These are phyloP conservation scores for Eucalyptus brandiana DNA, from an alignment of 345 rosid genomes.

Conservation along the genomic window DNA sequence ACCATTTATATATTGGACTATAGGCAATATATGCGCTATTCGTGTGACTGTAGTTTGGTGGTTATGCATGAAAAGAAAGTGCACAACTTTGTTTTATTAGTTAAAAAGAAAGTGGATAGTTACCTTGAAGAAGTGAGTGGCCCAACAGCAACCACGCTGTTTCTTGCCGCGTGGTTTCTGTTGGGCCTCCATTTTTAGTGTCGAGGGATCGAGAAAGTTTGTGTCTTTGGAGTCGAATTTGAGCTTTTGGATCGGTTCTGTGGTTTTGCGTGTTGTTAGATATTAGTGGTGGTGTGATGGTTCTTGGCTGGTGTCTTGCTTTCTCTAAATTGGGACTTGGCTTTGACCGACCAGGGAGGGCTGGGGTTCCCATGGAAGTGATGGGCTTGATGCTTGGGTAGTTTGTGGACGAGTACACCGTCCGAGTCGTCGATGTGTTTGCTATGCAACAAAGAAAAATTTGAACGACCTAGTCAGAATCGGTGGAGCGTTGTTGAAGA, in stretches of 20 bases:
- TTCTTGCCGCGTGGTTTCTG: not conserved
- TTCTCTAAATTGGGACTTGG: not conserved
- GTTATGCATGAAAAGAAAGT: not conserved
- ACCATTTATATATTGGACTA: not conserved
- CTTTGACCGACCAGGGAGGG: slow-evolving; percentile 47
- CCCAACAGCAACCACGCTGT: not conserved
- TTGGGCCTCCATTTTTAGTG: not conserved
- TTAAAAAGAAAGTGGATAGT: not conserved
- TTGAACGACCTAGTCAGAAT: slow-evolving; percentile 22
- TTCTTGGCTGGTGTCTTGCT: not conserved
- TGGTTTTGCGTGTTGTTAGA: not conserved
- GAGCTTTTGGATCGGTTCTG: not conserved
- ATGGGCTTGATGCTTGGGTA: slow-evolving; percentile 99
- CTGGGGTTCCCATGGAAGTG: slow-evolving; percentile 99
- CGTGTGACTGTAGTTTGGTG: not conserved
- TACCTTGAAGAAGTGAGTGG: not conserved
- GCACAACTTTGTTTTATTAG: not conserved
- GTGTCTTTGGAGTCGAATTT: not conserved
- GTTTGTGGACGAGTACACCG: slow-evolving; percentile 96
- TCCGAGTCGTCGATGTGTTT: slow-evolving; percentile 90
- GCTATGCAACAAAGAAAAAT: slow-evolving; percentile 64
- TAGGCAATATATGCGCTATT: not conserved
- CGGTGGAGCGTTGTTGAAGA: slow-evolving; percentile 39
- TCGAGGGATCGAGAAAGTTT: not conserved
- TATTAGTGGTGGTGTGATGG: not conserved